Evolutionary conservation across 2,329 filamentous ascomycete species (phyloP), one percentile per base, ranked within the genome.

Genomic region (Pestalotiopsis sp.): DNA sequence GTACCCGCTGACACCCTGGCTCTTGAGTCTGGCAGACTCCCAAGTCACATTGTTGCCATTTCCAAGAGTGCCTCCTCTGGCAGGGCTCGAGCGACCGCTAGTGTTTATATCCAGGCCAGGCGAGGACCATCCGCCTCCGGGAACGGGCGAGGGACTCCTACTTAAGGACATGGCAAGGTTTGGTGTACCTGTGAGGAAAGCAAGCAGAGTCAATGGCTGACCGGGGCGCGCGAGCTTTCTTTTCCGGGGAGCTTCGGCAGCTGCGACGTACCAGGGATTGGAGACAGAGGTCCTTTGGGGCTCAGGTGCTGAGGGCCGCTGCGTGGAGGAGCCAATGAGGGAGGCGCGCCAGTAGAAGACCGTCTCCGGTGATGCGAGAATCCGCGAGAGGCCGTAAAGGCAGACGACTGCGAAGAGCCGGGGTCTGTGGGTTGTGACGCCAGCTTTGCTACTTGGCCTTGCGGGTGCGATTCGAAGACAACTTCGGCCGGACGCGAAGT

Each of bases 71-170:
- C 75, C 81, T 31, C 27, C 27, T 78, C 80, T 86, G 76, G 81
- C 83, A 73, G 93, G 92, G 77, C 90, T 94, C 49, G 89, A 89
- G 73, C 88, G 87, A 70, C 91, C 91, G 79, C 91, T 93, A 69
- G 83, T 80, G 72, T 89, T 90, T 70, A 92, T 90, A 77, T 89
- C 92, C 77, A 93, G 86, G 72, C 91, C 93, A 68, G 92, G 94
- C 81, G 92, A 96, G 68, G 93, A 90, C 95, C 95, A 98, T 75
- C 94, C 94, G 77, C 93, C 94, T 75, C 92, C 92, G 70, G 90
- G 92, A 71, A 90, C 88, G 71, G 95, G 95, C 68, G 94, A 97
- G 64, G 95, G 93, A 77, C 93, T 97, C 82, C 94, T 90, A 73
- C 94, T 96, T 71, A 95, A 83, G 73, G 93, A 93, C 95, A 97